These are phyloP conservation scores for Smittium culicis DNA, from an alignment of 371 early-diverging fungal genomes.

Conservation along the genomic window DNA sequence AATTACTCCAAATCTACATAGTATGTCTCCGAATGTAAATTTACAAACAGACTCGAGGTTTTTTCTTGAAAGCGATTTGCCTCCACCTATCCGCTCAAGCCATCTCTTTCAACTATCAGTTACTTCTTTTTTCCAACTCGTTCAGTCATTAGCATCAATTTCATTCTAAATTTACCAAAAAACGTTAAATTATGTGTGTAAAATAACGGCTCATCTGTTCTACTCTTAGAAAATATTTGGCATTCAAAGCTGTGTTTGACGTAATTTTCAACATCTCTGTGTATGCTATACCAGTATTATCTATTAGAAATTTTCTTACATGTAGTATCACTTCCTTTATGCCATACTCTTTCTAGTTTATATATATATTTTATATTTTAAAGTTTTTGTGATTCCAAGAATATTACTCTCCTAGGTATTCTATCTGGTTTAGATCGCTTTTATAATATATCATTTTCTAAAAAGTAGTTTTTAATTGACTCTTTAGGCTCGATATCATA, in stretches of 20 bases:
- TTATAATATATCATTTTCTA: background rate
- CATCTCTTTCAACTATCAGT: slow-evolving; percentile 13
- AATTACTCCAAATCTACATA: slow-evolving; percentile 13
- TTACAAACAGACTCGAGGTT: background rate
- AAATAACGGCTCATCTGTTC: background rate
- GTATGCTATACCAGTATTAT: slow-evolving; percentile 10
- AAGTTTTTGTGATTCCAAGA: background rate
- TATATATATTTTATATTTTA: background rate
- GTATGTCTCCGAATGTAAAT: slow-evolving; percentile 12
- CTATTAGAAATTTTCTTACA: background rate
- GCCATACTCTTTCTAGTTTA: background rate
- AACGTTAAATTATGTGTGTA: slow-evolving; percentile 4
- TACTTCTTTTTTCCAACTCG: slow-evolving; percentile 7
- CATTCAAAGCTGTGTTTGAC: background rate
- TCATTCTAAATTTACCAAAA: slow-evolving; percentile 10
- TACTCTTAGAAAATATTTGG: slow-evolving; percentile 2
- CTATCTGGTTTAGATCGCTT: background rate
- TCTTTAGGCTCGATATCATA: too few species aligned
- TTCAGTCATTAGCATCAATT: slow-evolving; percentile 6
- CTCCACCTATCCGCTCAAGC: slow-evolving; percentile 16
- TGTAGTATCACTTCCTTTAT: slow-evolving; percentile 8
- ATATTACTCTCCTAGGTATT: background rate
- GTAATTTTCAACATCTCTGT: slow-evolving; percentile 1
- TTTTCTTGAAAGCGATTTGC: slow-evolving; percentile 13
- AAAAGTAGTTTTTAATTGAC: slow-evolving; percentile 3